Base-by-base conservation (phyloP, 2,329 filamentous ascomycete genomes). In the Fusarium robinianum region DNA sequence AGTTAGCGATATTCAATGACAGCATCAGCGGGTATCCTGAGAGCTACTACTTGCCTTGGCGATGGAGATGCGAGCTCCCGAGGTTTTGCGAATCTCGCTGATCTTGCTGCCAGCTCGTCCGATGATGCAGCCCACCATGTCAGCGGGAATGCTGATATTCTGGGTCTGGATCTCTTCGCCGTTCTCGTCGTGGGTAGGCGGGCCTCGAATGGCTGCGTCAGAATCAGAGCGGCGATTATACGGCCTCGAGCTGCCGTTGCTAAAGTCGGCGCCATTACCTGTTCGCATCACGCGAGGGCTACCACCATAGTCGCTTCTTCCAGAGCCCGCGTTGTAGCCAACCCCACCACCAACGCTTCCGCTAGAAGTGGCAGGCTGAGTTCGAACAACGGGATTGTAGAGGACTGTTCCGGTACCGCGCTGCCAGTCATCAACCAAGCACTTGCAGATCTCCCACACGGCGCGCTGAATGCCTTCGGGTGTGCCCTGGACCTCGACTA, bases 41-140 rank as follows among this genome's bases (percentile, higher is more conserved):
- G 30, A 11, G 14, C 10, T 11, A 8, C 6, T 41, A 35, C 71
- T 65, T 66, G 80, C 85, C 78, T 96, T 97, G 61, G 92, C 92
- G 69, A 97, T 97, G 31, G 91, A 96, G 73, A 99, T 99, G 63
- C 92, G 88, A 51, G 94, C 94, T 49, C 91, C 91, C 41, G 94
- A 99, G 51, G 86, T 91, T 78, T 96, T 95, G 70, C 94, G 88
- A 63, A 99, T 99, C 74, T 99, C 94, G 69, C 90, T 96, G 67
- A 99, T 99, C 81, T 99, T 99, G 77, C 82, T 91, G 55, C 94
- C 94, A 41, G 80, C 90, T 55, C 91, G 87, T 57, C 94, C 94
- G 67, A 99, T 99, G 74, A 99, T 99, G 74, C 94, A 99, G 59
- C 94, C 94, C 69, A 99, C 94, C 94, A 99, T 99, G 75, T 99